Percentiles rank a stretch among this genome's conserved stretches.
These are phyloP conservation scores for Teunomyces gatunensis DNA, from an alignment of 805 yeast species.

Conservation along the genomic window DNA sequence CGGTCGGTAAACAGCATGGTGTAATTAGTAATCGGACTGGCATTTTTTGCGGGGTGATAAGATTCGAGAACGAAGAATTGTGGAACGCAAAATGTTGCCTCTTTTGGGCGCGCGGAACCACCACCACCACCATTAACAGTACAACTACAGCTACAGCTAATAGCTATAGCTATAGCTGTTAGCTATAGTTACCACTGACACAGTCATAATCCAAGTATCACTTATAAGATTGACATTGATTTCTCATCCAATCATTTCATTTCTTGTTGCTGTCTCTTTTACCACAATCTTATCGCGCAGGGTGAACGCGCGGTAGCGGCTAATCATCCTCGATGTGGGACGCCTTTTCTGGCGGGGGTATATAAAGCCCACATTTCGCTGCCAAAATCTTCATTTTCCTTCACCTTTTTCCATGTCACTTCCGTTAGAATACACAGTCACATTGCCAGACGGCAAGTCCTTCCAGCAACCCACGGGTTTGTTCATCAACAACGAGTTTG, in stretches of 20 bases:
- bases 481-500: slow-evolving; percentile 57
- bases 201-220: too few relatives aligned
- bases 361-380: background rate
- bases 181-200: too few relatives aligned
- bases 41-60: background rate
- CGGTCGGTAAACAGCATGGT: slow-evolving; percentile 1
- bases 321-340: background rate
- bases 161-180: too few relatives aligned
- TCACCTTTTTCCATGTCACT: slow-evolving; percentile 23
- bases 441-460: slow-evolving; percentile 49
- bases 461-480: slow-evolving; percentile 61
- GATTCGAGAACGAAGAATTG: too few relatives aligned
- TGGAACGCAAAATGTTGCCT: background rate
- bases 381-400: background rate
- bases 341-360: background rate
- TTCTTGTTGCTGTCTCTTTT: background rate
- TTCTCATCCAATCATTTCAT: background rate
- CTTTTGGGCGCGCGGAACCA: background rate
- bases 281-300: background rate
- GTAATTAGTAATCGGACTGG: background rate
- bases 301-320: background rate
- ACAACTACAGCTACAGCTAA: too few relatives aligned
- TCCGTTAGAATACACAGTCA: slow-evolving; percentile 37
- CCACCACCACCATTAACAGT: background rate
- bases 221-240: too few relatives aligned